Evolutionary conservation across 805 yeast genomes (phyloP).

Genomic region (Maudiozyma barnettii): DNA sequence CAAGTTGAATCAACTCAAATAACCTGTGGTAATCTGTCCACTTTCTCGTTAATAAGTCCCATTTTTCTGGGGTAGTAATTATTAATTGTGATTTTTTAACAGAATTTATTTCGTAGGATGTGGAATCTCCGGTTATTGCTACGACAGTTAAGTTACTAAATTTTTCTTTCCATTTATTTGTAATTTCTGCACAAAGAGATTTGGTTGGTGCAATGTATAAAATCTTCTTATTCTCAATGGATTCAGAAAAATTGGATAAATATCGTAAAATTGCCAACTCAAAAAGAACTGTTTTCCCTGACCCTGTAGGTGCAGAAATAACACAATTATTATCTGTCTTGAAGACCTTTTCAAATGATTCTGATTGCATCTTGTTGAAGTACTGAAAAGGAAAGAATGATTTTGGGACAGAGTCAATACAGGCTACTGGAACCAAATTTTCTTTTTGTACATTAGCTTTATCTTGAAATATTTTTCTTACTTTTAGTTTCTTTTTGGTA

Average conservation of each 20-base stretch:
- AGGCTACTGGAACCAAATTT: conserved; percentile 2
- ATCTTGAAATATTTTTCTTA: background rate
- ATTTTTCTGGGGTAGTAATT: conserved; percentile 53
- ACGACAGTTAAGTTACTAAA: conserved; percentile 40
- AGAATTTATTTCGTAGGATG: conserved; percentile 34
- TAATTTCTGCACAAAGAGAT: conserved; percentile 44
- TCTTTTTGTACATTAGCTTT: background rate
- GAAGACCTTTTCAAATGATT: conserved; percentile 33
- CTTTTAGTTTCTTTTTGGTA: background rate
- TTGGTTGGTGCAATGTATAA: conserved; percentile 54
- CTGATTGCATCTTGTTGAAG: conserved; percentile 44
- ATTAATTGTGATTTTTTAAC: conserved; percentile 43
- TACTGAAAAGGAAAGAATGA: conserved; percentile 11
- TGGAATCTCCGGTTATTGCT: conserved; percentile 47
- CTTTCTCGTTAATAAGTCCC: conserved; percentile 48
- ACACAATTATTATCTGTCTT: conserved; percentile 34
- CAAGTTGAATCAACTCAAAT: conserved; percentile 36
- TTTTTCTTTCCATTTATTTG: conserved; percentile 36
- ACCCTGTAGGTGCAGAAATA: conserved; percentile 49
- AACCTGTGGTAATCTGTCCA: conserved; percentile 36
- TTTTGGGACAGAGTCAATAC: conserved; percentile 33
- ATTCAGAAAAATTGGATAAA: conserved; percentile 12
- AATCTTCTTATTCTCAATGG: conserved; percentile 18
- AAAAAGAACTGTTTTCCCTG: conserved; percentile 48
- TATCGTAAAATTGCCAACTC: conserved; percentile 41